Base-by-base conservation (phyloP, 2,329 filamentous ascomycete genomes). In the Diplodia seriata region DNA sequence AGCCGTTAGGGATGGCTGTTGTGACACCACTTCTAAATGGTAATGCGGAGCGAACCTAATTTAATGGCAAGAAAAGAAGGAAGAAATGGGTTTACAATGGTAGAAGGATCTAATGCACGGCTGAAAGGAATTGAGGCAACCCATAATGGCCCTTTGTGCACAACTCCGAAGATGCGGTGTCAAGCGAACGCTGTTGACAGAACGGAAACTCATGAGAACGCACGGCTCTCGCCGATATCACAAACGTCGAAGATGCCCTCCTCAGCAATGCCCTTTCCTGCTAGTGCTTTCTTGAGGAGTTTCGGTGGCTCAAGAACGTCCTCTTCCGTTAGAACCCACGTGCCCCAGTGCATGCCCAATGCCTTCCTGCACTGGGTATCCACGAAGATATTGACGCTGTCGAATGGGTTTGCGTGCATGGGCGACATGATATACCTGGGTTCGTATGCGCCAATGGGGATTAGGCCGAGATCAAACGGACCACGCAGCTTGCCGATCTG, bases 291-390 rank as follows among this genome's bases (percentile, higher is more conserved):
- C 77, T 85, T 90, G 70, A 97, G 80, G 76, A 91, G 80, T 77
- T 78, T 81, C 1, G 93, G 93, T 55, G 94, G 94, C 80, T 97
- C 93, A 68, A 94, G 77, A 1, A 97, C 90, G 69, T 94, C 91
- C 79, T 98, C 94, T 69, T 88, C 85, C 0, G 94, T 97, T 72
- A 97, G 79, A 0, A 92, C 89, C 93, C 94, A 97, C 7, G 83
- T 84, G 2, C 93, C 94, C 93, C 94, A 97, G 76, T 97, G 94
- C 73, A 97, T 97, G 1, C 88, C 94, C 81, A 97, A 84, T 26
- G 93, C 94, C 20, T 81, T 83, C 73, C 86, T 84, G 81, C 94
- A 97, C 72, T 85, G 86, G 0, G 92, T 96, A 73, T 97, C 94
- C 7, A 84, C 79, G 78, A 97, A 97, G 72, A 98, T 97, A 74